Evolutionary conservation across 2,329 filamentous ascomycete species (phyloP).

Genomic region (Cercospora sp.): DNA sequence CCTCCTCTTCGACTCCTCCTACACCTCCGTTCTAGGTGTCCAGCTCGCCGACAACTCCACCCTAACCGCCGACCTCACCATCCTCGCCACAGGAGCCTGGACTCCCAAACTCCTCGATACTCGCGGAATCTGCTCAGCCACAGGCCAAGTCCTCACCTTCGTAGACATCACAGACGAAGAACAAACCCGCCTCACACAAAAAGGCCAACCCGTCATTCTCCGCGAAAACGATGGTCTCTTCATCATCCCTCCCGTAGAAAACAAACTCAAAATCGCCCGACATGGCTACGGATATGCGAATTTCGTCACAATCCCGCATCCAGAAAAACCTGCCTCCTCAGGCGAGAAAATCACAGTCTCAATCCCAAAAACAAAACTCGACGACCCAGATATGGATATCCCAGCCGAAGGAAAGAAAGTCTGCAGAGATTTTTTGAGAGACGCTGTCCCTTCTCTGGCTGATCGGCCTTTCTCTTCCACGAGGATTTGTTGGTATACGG

Average conservation of each 20-base stretch:
- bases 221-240: constrained; percentile 73
- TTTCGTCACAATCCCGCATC: constrained; percentile 49
- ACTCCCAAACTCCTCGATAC: constrained; percentile 76
- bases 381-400: constrained; percentile 47
- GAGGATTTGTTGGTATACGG: constrained; percentile 59
- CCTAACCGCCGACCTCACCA: constrained; percentile 67
- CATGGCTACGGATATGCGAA: constrained; percentile 54
- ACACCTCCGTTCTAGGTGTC: constrained; percentile 57
- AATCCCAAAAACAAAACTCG: constrained; percentile 54
- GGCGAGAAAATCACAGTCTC: constrained; percentile 45
- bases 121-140: constrained; percentile 72
- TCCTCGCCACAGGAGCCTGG: constrained; percentile 88
- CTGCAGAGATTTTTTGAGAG: constrained; percentile 61
- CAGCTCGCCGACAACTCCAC: constrained; percentile 53
- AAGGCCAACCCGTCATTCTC: constrained; percentile 67
- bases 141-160: constrained; percentile 79
- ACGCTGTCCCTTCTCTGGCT: constrained; percentile 50
- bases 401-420: constrained; percentile 62
- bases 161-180: constrained; percentile 72
- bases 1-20: constrained; percentile 42
- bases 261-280: constrained; percentile 52
- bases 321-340: constrained; percentile 39
- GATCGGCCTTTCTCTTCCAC: constrained; percentile 49
- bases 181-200: constrained; percentile 58
- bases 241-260: constrained; percentile 65